Evolutionary conservation across 1,139 yeast species (phyloP).

Genomic region (Geotrichum carabidarum): DNA sequence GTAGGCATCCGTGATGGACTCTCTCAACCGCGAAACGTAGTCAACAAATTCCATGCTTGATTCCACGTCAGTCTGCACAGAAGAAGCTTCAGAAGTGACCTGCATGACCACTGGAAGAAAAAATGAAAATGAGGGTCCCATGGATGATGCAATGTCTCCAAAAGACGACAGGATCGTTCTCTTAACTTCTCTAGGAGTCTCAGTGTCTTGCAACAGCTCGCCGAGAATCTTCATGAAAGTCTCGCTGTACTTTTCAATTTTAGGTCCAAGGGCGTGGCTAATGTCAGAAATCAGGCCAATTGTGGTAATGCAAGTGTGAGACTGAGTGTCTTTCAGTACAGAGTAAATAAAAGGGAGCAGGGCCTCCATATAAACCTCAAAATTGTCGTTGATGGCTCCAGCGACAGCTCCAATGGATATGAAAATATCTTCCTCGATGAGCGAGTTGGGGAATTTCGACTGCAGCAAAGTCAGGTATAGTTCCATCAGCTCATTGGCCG

Average conservation of each 20-base stretch:
- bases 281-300: constrained; percentile 96
- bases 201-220: constrained; percentile 57
- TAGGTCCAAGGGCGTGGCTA: constrained; percentile 79
- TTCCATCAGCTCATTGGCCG: constrained; percentile 80
- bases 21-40: constrained; percentile 66
- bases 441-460: constrained; percentile 57
- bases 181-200: constrained; percentile 71
- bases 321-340: constrained; percentile 76
- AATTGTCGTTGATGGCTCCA: constrained; percentile 63
- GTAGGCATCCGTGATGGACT: constrained; percentile 87
- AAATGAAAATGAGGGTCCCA: constrained; percentile 69
- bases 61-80: constrained; percentile 42
- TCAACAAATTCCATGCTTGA: constrained; percentile 70
- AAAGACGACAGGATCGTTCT: constrained; percentile 91
- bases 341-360: constrained; percentile 75
- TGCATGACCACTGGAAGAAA: constrained; percentile 77
- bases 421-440: constrained; percentile 90
- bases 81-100: constrained; percentile 57
- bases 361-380: constrained; percentile 70
- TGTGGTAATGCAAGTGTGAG: constrained; percentile 80
- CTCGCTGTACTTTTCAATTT: constrained; percentile 67
- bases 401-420: constrained; percentile 90
- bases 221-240: constrained; percentile 82
- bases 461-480: constrained; percentile 66
- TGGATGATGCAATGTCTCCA: constrained; percentile 90